Evolutionary conservation across 805 yeast species (phyloP).

Genomic region (Vanderwaltozyma tropicalis): DNA sequence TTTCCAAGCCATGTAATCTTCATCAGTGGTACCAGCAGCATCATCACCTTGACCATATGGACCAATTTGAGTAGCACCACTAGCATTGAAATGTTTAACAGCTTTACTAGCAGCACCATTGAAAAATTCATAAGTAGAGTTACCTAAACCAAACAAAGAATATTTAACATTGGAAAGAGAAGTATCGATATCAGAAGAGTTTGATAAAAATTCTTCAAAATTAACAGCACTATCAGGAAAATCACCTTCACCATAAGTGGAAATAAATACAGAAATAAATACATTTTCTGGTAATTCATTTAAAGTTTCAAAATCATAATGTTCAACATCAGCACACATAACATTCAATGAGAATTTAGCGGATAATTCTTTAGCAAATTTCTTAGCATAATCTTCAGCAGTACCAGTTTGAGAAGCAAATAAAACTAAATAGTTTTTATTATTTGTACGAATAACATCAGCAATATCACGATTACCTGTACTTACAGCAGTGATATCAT

Average conservation of each 20-base stretch:
- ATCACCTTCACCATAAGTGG: slow-evolving; percentile 98
- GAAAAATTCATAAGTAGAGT: slow-evolving; percentile 86
- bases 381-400: slow-evolving; percentile 91
- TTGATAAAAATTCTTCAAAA: slow-evolving; percentile 58
- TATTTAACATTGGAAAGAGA: slow-evolving; percentile 46
- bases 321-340: slow-evolving; percentile 81
- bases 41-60: slow-evolving; percentile 90
- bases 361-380: slow-evolving; percentile 79
- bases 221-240: slow-evolving; percentile 90
- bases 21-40: slow-evolving; percentile 90
- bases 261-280: slow-evolving; percentile 66
- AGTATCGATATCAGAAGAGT: slow-evolving; percentile 41
- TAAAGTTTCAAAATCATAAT: slow-evolving; percentile 73
- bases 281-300: slow-evolving; percentile 49
- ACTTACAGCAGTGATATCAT: slow-evolving; percentile 26
- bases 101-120: slow-evolving; percentile 70
- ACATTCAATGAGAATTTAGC: slow-evolving; percentile 72
- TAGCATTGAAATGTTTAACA: slow-evolving; percentile 39
- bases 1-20: slow-evolving; percentile 90
- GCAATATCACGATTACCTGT: slow-evolving; percentile 47
- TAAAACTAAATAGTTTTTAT: slow-evolving; percentile 69
- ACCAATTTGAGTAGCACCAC: slow-evolving; percentile 69
- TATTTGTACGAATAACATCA: slow-evolving; percentile 45
- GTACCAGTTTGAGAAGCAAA: slow-evolving; percentile 98
- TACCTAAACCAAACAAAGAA: slow-evolving; percentile 86